phyloP scores from a whole-genome alignment of 371 early-diverging fungal genomes.

The Nematocida sp. region DNA sequence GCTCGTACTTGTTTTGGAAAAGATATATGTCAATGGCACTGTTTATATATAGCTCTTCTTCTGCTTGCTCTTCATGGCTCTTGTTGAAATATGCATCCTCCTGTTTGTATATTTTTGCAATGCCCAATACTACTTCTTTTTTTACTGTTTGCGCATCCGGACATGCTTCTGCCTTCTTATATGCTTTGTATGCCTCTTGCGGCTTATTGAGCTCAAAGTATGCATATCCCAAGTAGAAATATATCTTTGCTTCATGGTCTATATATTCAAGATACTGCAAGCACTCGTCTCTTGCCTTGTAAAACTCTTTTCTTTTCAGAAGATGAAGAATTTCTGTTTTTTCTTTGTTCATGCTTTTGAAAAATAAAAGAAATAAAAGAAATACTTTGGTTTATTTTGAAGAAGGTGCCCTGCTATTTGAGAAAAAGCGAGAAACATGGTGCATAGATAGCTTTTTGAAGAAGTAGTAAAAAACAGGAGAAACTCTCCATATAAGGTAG shows the following conservation, averaged over 20 bases:
- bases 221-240: conserved; percentile 1
- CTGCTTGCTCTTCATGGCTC: neutral
- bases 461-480: conserved; percentile 25
- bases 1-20: neutral
- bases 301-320: neutral
- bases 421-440: neutral
- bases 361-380: conserved; percentile 12
- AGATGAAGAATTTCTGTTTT: neutral
- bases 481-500: conserved; percentile 3
- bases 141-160: neutral
- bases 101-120: neutral
- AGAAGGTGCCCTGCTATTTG: neutral
- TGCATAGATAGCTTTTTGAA: conserved; percentile 2
- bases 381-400: neutral
- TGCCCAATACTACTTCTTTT: conserved; percentile 2
- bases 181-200: neutral
- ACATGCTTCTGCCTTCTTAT: conserved; percentile 2
- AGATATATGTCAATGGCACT: neutral
- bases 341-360: neutral
- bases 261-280: conserved; percentile 1
- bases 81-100: neutral
- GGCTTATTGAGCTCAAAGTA: neutral
- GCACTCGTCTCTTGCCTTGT: neutral
- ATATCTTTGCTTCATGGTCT: neutral
- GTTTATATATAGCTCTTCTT: neutral